A percentile compares a stretch with the other conserved stretches of the same genome.
phyloP scores from a whole-genome alignment of 805 yeast species.

The Grigorovia jiainica region DNA sequence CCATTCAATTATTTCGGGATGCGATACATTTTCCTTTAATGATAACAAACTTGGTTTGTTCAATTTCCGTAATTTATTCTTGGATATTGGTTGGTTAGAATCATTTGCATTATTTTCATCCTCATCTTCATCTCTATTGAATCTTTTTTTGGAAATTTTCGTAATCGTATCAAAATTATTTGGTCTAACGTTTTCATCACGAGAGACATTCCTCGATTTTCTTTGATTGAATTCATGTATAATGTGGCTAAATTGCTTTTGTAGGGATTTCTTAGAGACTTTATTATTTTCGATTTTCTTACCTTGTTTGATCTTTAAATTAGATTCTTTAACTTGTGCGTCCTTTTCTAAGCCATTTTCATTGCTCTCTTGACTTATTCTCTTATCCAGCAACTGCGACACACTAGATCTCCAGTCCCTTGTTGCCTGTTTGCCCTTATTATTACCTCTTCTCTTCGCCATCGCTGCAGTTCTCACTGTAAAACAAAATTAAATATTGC shows the following conservation, averaged over 20 bases:
- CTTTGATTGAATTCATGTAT: not conserved
- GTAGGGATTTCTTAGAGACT: not conserved
- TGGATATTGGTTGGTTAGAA: constrained; percentile 13
- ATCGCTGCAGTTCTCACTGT: not conserved
- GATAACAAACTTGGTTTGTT: constrained; percentile 57
- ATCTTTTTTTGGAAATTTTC: not conserved
- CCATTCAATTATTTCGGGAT: constrained; percentile 80
- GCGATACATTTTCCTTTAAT: constrained; percentile 48
- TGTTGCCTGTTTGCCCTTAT: not conserved
- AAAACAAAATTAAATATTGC: too few relatives aligned
- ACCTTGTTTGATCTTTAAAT: too few relatives aligned
- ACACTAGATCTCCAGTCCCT: not conserved
- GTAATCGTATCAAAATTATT: not conserved
- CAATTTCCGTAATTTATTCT: constrained; percentile 41
- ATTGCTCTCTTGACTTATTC: not conserved
- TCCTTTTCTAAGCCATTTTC: not conserved
- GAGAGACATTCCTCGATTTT: not conserved
- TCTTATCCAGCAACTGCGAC: not conserved
- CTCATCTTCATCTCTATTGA: not conserved
- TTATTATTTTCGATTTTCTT: not conserved
- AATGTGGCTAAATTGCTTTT: not conserved
- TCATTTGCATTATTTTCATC: constrained; percentile 14
- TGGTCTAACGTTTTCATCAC: not conserved
- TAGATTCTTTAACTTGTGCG: too few relatives aligned
- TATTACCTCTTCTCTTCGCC: not conserved